Conservation (phyloP, 495 filamentous ascomycete genomes). For the Penicillium desertorum region DNA sequence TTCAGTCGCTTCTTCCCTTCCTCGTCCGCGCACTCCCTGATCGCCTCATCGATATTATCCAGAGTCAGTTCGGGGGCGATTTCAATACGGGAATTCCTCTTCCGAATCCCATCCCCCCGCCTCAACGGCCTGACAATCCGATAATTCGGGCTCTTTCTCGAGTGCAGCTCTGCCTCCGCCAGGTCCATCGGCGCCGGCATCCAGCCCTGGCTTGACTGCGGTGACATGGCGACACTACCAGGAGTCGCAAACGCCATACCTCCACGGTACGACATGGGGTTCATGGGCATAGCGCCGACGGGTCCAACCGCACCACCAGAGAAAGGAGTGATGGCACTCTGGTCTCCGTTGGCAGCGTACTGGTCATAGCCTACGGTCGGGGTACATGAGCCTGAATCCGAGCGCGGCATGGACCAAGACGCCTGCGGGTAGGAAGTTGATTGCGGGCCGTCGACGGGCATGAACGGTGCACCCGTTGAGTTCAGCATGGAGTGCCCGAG, state of each 20-base stretch:
- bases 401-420: constrained; percentile 43
- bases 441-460: constrained; percentile 57
- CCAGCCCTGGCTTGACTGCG: constrained; percentile 63
- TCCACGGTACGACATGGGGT: constrained; percentile 46
- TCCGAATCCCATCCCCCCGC: constrained; percentile 90
- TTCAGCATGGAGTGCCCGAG: constrained; percentile 39
- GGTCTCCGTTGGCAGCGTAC: constrained; percentile 62
- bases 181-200: constrained; percentile 57
- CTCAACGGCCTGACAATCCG: constrained; percentile 75
- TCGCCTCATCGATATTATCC: constrained; percentile 91
- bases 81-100: constrained; percentile 99
- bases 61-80: constrained; percentile 92
- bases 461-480: constrained; percentile 50
- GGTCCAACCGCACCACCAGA: constrained; percentile 54
- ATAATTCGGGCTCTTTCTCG: constrained; percentile 75
- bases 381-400: constrained; percentile 58
- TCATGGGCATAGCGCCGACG: constrained; percentile 46
- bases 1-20: constrained; percentile 97
- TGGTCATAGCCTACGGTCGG: constrained; percentile 61
- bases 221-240: constrained; percentile 56
- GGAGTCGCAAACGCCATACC: constrained; percentile 42
- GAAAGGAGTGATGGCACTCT: constrained; percentile 53
- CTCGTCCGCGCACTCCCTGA: constrained; percentile 83
- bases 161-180: constrained; percentile 59
- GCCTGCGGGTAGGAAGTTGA: constrained; percentile 42